Conservation (phyloP, 306 rosid species). For the Acacia confusa region DNA sequence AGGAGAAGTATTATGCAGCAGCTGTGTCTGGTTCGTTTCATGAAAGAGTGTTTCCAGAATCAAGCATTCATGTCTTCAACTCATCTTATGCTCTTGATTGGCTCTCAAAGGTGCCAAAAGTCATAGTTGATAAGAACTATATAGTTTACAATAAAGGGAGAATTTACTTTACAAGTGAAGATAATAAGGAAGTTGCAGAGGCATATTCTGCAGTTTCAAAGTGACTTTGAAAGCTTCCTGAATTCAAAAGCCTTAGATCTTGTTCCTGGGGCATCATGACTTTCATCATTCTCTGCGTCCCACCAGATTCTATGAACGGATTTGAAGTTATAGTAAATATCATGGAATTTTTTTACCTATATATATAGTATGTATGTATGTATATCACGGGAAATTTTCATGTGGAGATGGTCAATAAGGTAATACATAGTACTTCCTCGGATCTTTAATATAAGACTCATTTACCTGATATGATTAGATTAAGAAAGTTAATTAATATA, state of each 20-base stretch:
- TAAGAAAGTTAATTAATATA: too few species aligned
- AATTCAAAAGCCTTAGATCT: background rate
- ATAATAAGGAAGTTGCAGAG: background rate
- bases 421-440: background rate
- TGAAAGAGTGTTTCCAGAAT: background rate
- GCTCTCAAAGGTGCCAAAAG: conserved; percentile 1
- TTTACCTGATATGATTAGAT: too few species aligned
- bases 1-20: background rate
- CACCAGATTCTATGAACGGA: background rate
- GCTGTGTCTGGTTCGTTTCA: conserved; percentile 2
- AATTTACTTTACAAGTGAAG: background rate
- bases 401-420: background rate
- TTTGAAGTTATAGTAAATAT: background rate
- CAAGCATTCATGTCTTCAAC: conserved; percentile 12
- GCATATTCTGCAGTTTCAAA: background rate
- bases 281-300: background rate
- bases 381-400: background rate
- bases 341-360: too few species aligned
- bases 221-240: background rate
- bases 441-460: too few species aligned
- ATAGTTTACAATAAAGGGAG: background rate
- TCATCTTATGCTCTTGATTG: conserved; percentile 8
- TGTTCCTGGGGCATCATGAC: background rate
- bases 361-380: too few species aligned
- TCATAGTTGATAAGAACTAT: background rate